Evolutionary conservation across 441 rosid species (phyloP).

Genomic region (Erodium chrysanthum): DNA sequence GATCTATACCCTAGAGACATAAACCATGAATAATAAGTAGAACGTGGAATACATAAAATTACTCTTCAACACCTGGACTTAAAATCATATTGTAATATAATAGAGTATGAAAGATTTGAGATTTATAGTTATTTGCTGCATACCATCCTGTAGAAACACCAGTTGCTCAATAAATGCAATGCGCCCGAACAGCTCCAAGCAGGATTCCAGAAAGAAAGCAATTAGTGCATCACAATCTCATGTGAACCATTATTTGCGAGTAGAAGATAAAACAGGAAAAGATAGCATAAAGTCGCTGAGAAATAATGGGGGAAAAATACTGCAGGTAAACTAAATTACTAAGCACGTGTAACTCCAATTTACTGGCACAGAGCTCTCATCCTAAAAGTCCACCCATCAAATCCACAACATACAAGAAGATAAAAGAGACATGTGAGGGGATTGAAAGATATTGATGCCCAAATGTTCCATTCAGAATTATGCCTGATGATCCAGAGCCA

Average conservation of each 20-base stretch:
- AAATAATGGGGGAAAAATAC: not conserved
- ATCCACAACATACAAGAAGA: not conserved
- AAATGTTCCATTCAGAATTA: not conserved
- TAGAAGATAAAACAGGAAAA: conserved; percentile 9
- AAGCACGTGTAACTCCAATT: conserved; percentile 1
- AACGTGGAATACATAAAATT: conserved; percentile 8
- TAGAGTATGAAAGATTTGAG: conserved; percentile 11
- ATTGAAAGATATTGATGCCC: not conserved
- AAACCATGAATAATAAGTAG: conserved; percentile 21
- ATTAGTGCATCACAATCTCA: conserved; percentile 27
- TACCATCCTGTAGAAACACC: conserved; percentile 77
- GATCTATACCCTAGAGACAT: conserved; percentile 69
- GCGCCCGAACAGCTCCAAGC: conserved; percentile 45
- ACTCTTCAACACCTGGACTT: not conserved
- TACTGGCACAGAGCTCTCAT: conserved; percentile 8
- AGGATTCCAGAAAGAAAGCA: conserved; percentile 24
- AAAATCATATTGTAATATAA: not conserved
- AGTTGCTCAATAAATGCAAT: conserved; percentile 28
- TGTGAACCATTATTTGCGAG: conserved; percentile 7
- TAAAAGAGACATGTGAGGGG: not conserved
- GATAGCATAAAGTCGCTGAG: not conserved
- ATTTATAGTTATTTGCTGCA: conserved; percentile 20
- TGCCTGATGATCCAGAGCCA: not conserved
- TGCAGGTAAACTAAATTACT: conserved; percentile 1
- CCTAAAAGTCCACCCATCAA: not conserved